Evolutionary conservation across 495 filamentous ascomycete species (phyloP), one percentile per base, ranked within the genome.

Genomic region (Lineolata rhizophorae): DNA sequence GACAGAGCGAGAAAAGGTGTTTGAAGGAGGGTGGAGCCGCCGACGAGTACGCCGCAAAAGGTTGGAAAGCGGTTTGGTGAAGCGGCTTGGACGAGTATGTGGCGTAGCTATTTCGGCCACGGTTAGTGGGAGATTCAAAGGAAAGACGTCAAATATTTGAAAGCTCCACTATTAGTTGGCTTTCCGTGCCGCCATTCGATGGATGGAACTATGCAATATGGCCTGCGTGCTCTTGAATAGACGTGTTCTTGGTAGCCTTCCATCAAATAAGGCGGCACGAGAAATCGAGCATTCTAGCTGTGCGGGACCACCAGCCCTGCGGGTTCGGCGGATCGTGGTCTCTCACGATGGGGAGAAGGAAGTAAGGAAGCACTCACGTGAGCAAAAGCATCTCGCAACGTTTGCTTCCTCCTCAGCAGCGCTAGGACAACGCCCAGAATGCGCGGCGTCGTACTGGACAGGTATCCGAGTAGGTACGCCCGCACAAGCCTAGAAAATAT

Each of bases 41-140:
- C 80, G 28, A 85, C 64, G 12, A 87, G 52, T 11, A 60, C 52
- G 8, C 66, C 84, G 52, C 83, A 91, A 47, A 82, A 87, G 4
- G 79, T 68, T 19, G 84, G 78, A 45, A 92, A 87, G 24, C 73
- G 55, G 40, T 68, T 32, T n/a, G 6, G n/a, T 25, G 6, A 6
- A 6, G n/a, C 36, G 61, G 32, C 51, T 46, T 48, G 39, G 18
- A 43, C 21, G 41, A 49, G 13, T n/a, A 46, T 22, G 16, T 19
- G 11, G 13, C 22, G n/a, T 10, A 48, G 20, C 45, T 48, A 19
- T 6, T 6, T 6, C 6, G 22, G 22, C n/a, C 22, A 25, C n/a
- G n/a, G n/a, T n/a, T n/a, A n/a, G n/a, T n/a, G n/a, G n/a, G 22
- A 6, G n/a, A 25, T 25, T 6, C 6, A 25, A 25, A 6, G n/a